These are phyloP conservation scores for Cryptosporidium xiaoi DNA, from an alignment of 169 alveolate species.

Conservation along the genomic window DNA sequence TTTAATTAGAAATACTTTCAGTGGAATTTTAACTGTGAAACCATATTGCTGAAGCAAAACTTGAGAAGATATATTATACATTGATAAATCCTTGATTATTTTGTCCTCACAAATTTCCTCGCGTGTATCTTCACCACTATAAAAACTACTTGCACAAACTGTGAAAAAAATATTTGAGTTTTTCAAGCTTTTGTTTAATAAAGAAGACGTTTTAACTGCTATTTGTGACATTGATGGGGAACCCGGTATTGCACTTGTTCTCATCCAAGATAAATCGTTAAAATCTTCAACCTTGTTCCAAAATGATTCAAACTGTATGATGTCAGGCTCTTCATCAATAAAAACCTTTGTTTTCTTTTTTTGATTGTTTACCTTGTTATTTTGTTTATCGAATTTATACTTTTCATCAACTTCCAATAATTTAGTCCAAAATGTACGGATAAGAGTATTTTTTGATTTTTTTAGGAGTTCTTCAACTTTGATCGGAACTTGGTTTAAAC, in stretches of 20 bases:
- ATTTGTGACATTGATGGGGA: conserved; percentile 72
- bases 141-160: conserved; percentile 48
- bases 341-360: conserved; percentile 18
- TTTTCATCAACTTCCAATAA: conserved; percentile 40
- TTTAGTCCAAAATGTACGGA: conserved; percentile 60
- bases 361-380: background rate
- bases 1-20: conserved; percentile 35
- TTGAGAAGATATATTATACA: conserved; percentile 61
- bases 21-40: conserved; percentile 50
- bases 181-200: conserved; percentile 24
- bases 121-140: background rate
- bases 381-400: conserved; percentile 10
- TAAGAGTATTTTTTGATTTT: conserved; percentile 48
- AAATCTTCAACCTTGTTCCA: conserved; percentile 46
- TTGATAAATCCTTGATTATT: conserved; percentile 27
- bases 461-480: conserved; percentile 41
- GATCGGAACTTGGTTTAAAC: conserved; percentile 46
- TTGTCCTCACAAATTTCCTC: conserved; percentile 27
- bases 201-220: conserved; percentile 19
- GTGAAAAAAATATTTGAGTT: conserved; percentile 16
- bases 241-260: conserved; percentile 71
- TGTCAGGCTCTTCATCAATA: conserved; percentile 65
- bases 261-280: conserved; percentile 49
- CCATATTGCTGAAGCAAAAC: conserved; percentile 65
- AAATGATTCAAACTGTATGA: conserved; percentile 31